Base-by-base conservation (phyloP, 768 basidiomycete genomes). In the Lyophyllum decastes region DNA sequence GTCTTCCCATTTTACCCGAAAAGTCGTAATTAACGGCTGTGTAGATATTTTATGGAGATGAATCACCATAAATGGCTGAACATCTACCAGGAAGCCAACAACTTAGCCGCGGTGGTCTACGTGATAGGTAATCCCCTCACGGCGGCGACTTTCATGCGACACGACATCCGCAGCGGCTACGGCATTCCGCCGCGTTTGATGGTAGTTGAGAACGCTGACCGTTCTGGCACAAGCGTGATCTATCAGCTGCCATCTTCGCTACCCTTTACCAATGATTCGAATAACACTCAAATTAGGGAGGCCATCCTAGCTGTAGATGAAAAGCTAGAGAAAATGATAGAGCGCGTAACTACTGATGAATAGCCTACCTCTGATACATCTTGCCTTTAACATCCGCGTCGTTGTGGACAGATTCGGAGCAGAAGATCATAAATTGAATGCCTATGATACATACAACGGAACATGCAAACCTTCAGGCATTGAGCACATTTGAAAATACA, bases 261-360 rank as follows among this genome's bases (percentile, higher is more conserved):
- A 8, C 30, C 30, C 5, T 30, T 30, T 30, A 68, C 73, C 64
- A 64, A 70, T 1, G 54, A 76, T 4, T 62, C 65, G 10, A 66
- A 68, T n/a, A 61, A 73, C 27, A 58, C 54, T 19, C 66, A 72
- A 33, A 49, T 83, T 47, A 71, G 67, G 58, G 57, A 59, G 19
- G 71, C 72, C 2, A 68, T 76, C 0, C 64, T 72, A 43, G 62
- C 30, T 2, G 58, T 85, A 58, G 82, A 83, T 60, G 66, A 41
- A 26, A 82, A 79, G 67, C 60, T 84, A 35, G 80, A 82, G 55
- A 59, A 55, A 38, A 55, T 84, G 61, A 70, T 80, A 19, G 58
- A 55, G 40, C 73, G 59, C 47, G 69, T 80, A 41, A 73, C 71
- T 21, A 61, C 68, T 17, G 55, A 62, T 17, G 55, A 62, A 40